phyloP scores from a whole-genome alignment of 805 yeast genomes.

The Candida orba region DNA sequence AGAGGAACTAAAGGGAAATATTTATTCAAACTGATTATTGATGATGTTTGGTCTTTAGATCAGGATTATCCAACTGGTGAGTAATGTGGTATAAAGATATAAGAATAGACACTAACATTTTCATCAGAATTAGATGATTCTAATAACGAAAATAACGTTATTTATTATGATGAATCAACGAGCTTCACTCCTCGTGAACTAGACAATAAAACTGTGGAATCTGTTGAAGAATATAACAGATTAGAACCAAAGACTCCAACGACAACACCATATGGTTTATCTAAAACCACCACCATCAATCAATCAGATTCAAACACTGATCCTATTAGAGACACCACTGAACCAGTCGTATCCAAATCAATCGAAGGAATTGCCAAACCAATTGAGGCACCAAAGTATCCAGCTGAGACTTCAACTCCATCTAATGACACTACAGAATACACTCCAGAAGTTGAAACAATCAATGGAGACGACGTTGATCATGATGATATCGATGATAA shows the following conservation, averaged over 20 bases:
- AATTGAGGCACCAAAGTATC: too few species aligned
- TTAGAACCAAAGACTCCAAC: constrained; percentile 17
- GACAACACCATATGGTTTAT: constrained; percentile 17
- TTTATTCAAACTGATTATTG: constrained; percentile 21
- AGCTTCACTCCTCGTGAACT: not conserved
- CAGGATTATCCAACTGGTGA: constrained; percentile 17
- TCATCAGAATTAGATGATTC: constrained; percentile 26
- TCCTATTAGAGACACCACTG: not conserved
- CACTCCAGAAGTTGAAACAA: not conserved
- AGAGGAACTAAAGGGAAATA: constrained; percentile 12
- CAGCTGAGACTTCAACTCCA: too few species aligned
- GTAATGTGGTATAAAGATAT: too few species aligned
- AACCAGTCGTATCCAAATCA: too few species aligned
- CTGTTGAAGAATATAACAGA: not conserved
- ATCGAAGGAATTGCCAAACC: too few species aligned
- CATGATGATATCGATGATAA: not conserved
- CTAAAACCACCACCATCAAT: too few species aligned
- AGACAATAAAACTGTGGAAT: not conserved
- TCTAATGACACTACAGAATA: not conserved
- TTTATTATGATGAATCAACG: constrained; percentile 13
- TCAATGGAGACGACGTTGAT: not conserved
- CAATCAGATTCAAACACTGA: not conserved
- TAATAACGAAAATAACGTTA: constrained; percentile 33
- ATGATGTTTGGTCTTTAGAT: constrained; percentile 16
- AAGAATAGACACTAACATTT: constrained; percentile 17